A percentile compares a stretch with the other conserved stretches of the same genome.
Evolutionary conservation across 352 stramenopile species (phyloP).

Genomic region (Pythium biforme): DNA sequence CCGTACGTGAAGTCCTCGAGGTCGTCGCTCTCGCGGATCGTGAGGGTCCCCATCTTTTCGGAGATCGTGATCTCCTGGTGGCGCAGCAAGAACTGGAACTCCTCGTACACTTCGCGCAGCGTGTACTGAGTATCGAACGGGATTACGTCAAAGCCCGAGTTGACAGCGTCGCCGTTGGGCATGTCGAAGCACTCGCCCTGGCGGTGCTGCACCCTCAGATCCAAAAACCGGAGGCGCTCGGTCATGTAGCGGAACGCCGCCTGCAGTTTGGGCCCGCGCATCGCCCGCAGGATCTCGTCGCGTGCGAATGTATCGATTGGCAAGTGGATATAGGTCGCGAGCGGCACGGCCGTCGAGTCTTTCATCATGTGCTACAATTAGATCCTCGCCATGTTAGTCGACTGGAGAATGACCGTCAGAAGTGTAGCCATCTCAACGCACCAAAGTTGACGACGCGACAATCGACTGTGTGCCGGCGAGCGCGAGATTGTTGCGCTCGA

Average conservation of each 20-base stretch:
- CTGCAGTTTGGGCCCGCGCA: conserved; percentile 6
- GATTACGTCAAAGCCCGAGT: conserved; percentile 7
- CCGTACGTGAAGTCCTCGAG: background rate
- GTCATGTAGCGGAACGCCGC: background rate
- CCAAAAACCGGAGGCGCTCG: conserved; percentile 7
- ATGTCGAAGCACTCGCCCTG: conserved; percentile 10
- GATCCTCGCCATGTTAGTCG: no score
- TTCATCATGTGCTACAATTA: background rate
- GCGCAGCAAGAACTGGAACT: conserved; percentile 10
- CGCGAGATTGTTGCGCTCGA: conserved; percentile 14
- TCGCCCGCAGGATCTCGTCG: background rate
- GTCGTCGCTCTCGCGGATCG: conserved; percentile 20
- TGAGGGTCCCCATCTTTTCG: conserved; percentile 1
- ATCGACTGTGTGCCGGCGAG: conserved; percentile 20
- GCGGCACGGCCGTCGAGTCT: background rate
- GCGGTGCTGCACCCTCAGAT: conserved; percentile 2
- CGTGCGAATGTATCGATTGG: background rate
- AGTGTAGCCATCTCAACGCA: background rate
- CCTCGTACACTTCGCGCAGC: conserved; percentile 14
- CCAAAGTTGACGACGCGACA: conserved; percentile 9
- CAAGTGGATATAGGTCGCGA: conserved; percentile 19
- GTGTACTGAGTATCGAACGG: background rate
- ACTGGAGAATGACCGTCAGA: no score
- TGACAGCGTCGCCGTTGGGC: conserved; percentile 4
- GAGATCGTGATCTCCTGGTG: conserved; percentile 19